These are phyloP conservation scores for Penicillium sp. DNA, from an alignment of 2,329 filamentous ascomycete genomes.

Conservation along the genomic window DNA sequence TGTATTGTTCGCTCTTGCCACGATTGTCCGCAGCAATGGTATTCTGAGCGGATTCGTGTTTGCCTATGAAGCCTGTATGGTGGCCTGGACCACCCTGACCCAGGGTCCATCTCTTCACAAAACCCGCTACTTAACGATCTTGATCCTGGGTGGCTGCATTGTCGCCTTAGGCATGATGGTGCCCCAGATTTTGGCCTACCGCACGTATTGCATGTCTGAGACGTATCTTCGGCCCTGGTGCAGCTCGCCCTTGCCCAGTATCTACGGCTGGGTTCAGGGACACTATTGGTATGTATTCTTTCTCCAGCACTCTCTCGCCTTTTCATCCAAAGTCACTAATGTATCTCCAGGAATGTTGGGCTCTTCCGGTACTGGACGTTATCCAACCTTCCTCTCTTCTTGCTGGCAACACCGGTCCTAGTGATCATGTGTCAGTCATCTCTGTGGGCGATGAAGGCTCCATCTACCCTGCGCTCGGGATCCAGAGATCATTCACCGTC, in stretches of 20 bases:
- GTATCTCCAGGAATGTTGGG: constrained; percentile 69
- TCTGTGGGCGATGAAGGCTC: constrained; percentile 42
- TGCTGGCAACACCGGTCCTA: constrained; percentile 77
- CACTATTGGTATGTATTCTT: constrained; percentile 73
- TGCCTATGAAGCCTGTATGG: constrained; percentile 57
- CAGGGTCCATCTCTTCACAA: constrained; percentile 37
- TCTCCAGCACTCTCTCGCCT: not conserved
- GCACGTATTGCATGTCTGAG: constrained; percentile 60
- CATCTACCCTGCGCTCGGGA: constrained; percentile 17
- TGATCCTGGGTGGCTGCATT: constrained; percentile 64
- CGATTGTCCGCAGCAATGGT: constrained; percentile 79
- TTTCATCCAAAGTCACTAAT: constrained; percentile 12
- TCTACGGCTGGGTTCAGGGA: constrained; percentile 85
- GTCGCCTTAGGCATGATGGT: constrained; percentile 65
- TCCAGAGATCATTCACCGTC: constrained; percentile 15
- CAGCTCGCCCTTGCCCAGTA: constrained; percentile 67
- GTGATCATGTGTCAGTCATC: constrained; percentile 64
- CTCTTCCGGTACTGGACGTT: constrained; percentile 87
- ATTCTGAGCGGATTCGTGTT: constrained; percentile 77
- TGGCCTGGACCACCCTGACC: constrained; percentile 43
- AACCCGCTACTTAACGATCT: constrained; percentile 55
- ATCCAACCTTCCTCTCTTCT: constrained; percentile 81
- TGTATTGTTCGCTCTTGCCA: constrained; percentile 67
- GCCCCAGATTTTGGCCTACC: constrained; percentile 75
- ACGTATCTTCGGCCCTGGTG: constrained; percentile 69